A percentile compares a stretch with the other conserved stretches of the same genome.
Evolutionary conservation across 2,329 filamentous ascomycete species (phyloP).

Genomic region (Apiospora malaysiana): DNA sequence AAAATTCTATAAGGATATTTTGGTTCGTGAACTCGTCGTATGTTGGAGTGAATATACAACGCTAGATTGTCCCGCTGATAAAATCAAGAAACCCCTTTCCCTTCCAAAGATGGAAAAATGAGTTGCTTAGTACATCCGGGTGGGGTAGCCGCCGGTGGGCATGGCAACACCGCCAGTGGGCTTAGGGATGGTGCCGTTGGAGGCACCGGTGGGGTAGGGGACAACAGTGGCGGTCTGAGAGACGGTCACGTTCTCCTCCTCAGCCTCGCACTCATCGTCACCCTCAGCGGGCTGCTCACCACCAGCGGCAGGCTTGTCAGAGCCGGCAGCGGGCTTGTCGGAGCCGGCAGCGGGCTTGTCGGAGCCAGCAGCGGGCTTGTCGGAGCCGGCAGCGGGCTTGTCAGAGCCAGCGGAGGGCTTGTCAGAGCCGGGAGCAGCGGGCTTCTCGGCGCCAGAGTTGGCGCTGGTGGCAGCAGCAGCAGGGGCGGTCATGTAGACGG

Average conservation of each 20-base stretch:
- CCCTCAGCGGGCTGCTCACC: slow-evolving; percentile 12
- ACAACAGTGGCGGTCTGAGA: slow-evolving; percentile 13
- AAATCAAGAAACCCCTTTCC: background rate
- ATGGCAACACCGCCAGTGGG: slow-evolving; percentile 30
- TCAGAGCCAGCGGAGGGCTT: slow-evolving; percentile 15
- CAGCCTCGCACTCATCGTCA: slow-evolving; percentile 20
- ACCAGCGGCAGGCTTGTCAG: background rate
- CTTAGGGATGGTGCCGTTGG: slow-evolving; percentile 25
- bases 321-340: slow-evolving; percentile 3
- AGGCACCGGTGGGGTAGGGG: slow-evolving; percentile 13
- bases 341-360: slow-evolving; percentile 5
- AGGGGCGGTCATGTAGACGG: slow-evolving; percentile 38
- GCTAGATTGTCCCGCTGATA: slow-evolving; percentile 9
- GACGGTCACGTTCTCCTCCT: slow-evolving; percentile 20
- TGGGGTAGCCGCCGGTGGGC: background rate
- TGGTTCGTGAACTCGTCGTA: slow-evolving; percentile 14
- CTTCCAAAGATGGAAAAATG: background rate
- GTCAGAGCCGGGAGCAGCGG: slow-evolving; percentile 4
- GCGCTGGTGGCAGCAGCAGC: slow-evolving; percentile 20
- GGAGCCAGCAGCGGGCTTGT: slow-evolving; percentile 1
- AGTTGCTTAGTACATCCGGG: background rate
- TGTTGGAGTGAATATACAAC: slow-evolving; percentile 14
- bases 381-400: slow-evolving; percentile 8
- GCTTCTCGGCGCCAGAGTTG: background rate
- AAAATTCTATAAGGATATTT: slow-evolving; percentile 16